These are phyloP conservation scores for Protomyces arabidopsidicola DNA, from an alignment of 1,139 yeast genomes.

Conservation along the genomic window DNA sequence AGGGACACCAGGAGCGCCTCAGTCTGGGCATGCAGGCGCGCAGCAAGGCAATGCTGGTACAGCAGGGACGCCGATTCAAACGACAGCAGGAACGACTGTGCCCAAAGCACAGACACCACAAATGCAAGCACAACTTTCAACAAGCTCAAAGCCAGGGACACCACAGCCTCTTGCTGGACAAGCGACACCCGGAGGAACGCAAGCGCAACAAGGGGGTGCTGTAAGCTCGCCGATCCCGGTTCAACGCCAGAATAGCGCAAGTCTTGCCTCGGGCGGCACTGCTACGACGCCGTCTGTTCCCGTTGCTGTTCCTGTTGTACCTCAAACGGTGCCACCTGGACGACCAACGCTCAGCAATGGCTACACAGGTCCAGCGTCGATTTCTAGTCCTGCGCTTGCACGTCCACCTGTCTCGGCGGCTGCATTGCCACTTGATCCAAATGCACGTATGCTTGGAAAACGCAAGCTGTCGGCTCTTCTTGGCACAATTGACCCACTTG, in stretches of 20 bases:
- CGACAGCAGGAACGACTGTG: neutral
- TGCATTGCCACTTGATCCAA: conserved; percentile 28
- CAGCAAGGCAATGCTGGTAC: neutral
- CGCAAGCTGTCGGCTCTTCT: conserved; percentile 83
- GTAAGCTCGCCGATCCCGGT: neutral
- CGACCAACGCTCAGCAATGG: conserved; percentile 28
- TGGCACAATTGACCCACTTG: conserved; percentile 59
- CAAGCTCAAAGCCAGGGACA: neutral
- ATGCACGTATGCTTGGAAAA: conserved; percentile 56
- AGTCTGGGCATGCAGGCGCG: neutral
- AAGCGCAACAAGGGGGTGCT: conserved; percentile 53
- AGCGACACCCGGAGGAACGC: conserved; percentile 41
- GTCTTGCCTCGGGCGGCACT: conserved; percentile 17
- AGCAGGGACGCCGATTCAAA: neutral
- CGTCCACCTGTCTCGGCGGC: conserved; percentile 26
- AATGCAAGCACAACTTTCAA: neutral
- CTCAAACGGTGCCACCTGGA: conserved; percentile 30
- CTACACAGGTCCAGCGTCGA: conserved; percentile 28
- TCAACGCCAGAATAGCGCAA: conserved; percentile 25
- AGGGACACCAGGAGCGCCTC: neutral
- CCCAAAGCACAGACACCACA: neutral
- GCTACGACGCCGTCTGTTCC: conserved; percentile 6
- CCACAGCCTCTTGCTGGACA: conserved; percentile 1
- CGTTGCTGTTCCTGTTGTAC: conserved; percentile 26
- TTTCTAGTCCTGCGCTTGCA: conserved; percentile 31